Evolutionary conservation across 352 stramenopile species (phyloP), one percentile per base, ranked within the genome.

Genomic region (Thraustochytrium sp.): DNA sequence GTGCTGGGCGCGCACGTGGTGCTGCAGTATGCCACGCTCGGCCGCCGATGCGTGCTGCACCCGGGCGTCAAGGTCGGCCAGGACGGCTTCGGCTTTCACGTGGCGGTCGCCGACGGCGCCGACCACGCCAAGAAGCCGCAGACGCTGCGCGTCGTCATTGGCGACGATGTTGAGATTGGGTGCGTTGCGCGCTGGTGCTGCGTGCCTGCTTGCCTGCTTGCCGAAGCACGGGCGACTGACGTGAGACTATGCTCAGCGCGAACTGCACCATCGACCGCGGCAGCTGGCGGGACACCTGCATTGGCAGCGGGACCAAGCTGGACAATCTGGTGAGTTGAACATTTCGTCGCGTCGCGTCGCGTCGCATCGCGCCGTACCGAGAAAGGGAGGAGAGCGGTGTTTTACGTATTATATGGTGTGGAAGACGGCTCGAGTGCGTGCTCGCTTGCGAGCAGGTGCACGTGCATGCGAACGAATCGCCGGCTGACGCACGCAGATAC

Each of bases 91-190:
- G 91, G 91, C 16, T 94, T 94, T 73, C 80, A 91, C 73, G 80
- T 95, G n/a, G 86, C 38, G 1, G 29, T 29, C 55, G 87, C 68
- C 34, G 89, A 90, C 11, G 11, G 9, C 59, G 59, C 13, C 40
- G 82, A 90, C 51, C 91, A 94, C 85, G 83, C 85, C 9, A 95
- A 95, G 86, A 95, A 95, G 65, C 90, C 90, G 1, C 91, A 95
- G 85, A 87, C 92, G 64, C 80, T 94, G 26, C 87, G 87, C 1
- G 91, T 94, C 21, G 89, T 94, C 68, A 87, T 95, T 37, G 87
- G 92, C 63, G 89, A 92, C 74, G 82, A 94, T 86, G 91, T 94
- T 40, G 91, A 95, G 86, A 94, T 95, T 49, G 91, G 90, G 90
- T 92, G 59, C 61, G 77, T 46, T 11, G 23, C 3, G 5, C 4